Evolutionary conservation across 163 green algal species (phyloP).

Genomic region (Scenedesmus sp.): DNA sequence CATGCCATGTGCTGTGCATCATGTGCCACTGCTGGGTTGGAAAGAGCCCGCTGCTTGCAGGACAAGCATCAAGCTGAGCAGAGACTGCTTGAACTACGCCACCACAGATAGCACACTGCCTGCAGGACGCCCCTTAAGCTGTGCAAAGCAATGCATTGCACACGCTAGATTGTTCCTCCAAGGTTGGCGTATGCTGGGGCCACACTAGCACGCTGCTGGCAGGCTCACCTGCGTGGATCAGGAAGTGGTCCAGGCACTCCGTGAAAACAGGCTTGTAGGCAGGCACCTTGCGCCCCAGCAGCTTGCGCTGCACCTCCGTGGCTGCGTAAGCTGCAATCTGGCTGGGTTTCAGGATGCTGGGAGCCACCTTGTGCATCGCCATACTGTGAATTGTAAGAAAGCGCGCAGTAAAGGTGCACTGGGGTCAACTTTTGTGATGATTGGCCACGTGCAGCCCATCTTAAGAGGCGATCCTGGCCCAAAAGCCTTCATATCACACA

Average conservation of each 20-base stretch:
- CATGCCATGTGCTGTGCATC: not conserved
- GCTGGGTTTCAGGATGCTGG: slow-evolving; percentile 43
- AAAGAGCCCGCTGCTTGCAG: not conserved
- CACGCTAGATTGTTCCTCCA: not conserved
- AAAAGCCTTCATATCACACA: too few relatives aligned
- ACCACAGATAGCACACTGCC: too few relatives aligned
- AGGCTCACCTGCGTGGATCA: slow-evolving; percentile 52
- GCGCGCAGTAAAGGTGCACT: not conserved
- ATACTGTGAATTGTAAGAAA: slow-evolving; percentile 5
- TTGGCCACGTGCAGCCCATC: too few relatives aligned
- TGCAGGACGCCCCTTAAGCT: too few relatives aligned
- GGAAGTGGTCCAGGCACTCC: slow-evolving; percentile 53
- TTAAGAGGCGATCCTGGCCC: too few relatives aligned
- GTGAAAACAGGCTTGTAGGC: slow-evolving; percentile 54
- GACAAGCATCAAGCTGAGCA: not conserved
- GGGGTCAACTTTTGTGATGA: not conserved
- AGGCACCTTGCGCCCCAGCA: slow-evolving; percentile 49
- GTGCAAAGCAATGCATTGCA: too few relatives aligned
- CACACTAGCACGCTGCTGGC: not conserved
- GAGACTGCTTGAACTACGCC: not conserved
- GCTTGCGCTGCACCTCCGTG: slow-evolving; percentile 45
- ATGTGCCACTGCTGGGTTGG: not conserved
- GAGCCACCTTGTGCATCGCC: slow-evolving; percentile 56
- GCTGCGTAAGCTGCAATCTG: slow-evolving; percentile 51
- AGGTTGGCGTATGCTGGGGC: not conserved